Base-by-base conservation (phyloP, 1,139 yeast genomes). In the Geotrichum siamense region DNA sequence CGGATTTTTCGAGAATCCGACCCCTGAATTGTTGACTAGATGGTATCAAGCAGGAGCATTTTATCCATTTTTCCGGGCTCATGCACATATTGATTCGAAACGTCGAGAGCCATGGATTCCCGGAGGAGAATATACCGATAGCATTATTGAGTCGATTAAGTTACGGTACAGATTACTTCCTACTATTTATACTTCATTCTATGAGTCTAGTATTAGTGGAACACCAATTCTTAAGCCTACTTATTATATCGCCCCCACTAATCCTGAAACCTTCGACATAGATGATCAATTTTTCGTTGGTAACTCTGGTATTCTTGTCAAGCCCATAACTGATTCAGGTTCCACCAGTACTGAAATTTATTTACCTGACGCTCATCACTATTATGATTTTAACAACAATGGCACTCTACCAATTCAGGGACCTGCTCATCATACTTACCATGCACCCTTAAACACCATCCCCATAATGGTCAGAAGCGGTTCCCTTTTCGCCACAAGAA, bases 21-120 rank as follows among this genome's bases (percentile, higher is more conserved):
- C 78, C 1, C 71, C 75, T 33, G 97, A 91, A 55, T 64, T 93
- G 48, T 68, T 86, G 50, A 75, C 85, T 0, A 73, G 99, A 56
- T 91, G 98, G 98, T 89, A 89, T 61, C 98, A 91, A 62, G 74
- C 94, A 1, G 98, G 96, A 48, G 77, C 84, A 21, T 91, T 94
- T 79, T 89, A 89, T 62, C 98, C 98, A 34, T 93, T 91, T 58
- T 89, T 91, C 69, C 73, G 98, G 58, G 96, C 82, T 0, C 99
- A 91, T 65, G 96, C 97, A 0, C 97, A 93, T 65, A 82, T 89
- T 47, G 97, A 91, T 61, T 72, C 96, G 1, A 72, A 82, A 57
- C 77, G 97, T 63, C 75, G 96, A 50, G 99, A 91, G 58, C 98
- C 98, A 1, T 91, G 89, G 80, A 64, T 89, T 39, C 72, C 82